phyloP scores from a whole-genome alignment of 192 early-diverging fungal genomes.

The Backusella mclennaniae region DNA sequence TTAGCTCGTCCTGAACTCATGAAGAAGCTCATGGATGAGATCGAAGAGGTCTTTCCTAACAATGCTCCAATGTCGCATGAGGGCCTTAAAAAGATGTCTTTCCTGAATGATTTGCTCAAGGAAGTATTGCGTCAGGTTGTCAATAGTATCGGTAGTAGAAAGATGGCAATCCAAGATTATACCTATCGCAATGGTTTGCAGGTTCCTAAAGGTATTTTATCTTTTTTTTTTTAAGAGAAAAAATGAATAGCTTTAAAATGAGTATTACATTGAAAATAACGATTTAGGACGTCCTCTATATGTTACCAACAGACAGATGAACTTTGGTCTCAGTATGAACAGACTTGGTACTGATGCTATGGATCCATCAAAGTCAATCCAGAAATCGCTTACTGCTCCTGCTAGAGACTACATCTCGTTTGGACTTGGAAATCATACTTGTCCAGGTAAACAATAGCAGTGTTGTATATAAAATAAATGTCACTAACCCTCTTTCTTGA shows the following conservation, averaged over 20 bases:
- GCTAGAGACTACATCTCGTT: slow-evolving; percentile 16
- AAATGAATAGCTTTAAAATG: background rate
- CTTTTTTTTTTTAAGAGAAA: background rate
- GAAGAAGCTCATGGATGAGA: slow-evolving; percentile 12
- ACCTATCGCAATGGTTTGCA: slow-evolving; percentile 21
- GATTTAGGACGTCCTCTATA: background rate
- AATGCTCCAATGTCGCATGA: slow-evolving; percentile 12
- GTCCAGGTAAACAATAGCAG: slow-evolving; percentile 9
- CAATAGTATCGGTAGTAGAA: slow-evolving; percentile 5
- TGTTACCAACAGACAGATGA: slow-evolving; percentile 14
- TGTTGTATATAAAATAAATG: background rate
- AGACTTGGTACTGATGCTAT: background rate
- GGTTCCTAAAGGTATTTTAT: slow-evolving; percentile 16
- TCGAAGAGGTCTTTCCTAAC: background rate
- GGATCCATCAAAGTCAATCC: slow-evolving; percentile 8
- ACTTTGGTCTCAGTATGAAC: slow-evolving; percentile 9
- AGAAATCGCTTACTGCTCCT: background rate
- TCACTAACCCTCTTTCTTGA: background rate
- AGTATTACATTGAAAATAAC: background rate
- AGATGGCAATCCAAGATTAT: slow-evolving; percentile 18
- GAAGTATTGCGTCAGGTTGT: slow-evolving; percentile 27
- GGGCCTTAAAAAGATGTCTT: slow-evolving; percentile 14
- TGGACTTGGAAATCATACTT: slow-evolving; percentile 21
- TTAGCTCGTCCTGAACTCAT: slow-evolving; percentile 21
- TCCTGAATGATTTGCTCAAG: slow-evolving; percentile 17